A percentile compares a stretch with the other conserved stretches of the same genome.
Evolutionary conservation across 78 protist genomes (phyloP).

Genomic region (Tieghemostelium lacteum): DNA sequence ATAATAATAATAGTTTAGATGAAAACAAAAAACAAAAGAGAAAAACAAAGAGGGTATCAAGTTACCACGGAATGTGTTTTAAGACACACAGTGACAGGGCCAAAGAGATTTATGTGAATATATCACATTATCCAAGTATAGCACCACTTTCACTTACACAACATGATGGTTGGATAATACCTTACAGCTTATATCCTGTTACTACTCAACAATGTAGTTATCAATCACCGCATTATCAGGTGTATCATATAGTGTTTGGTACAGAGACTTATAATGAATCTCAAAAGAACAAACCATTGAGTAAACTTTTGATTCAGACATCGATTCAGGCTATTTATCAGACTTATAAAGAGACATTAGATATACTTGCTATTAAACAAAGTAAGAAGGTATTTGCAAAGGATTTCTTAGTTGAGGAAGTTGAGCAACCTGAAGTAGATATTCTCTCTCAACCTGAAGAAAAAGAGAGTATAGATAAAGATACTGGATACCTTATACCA

Average conservation of each 20-base stretch:
- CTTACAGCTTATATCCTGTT: slow-evolving; percentile 4
- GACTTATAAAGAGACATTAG: slow-evolving; percentile 16
- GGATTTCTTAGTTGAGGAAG: background rate
- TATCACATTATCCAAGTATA: slow-evolving; percentile 41
- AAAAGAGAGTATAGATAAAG: slow-evolving; percentile 10
- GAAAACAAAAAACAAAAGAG: background rate
- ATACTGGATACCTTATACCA: background rate
- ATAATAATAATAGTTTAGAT: background rate
- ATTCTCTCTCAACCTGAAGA: slow-evolving; percentile 11
- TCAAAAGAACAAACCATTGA: background rate
- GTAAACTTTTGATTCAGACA: slow-evolving; percentile 23
- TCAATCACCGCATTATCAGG: background rate
- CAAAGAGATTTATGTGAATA: slow-evolving; percentile 21
- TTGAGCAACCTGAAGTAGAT: slow-evolving; percentile 1
- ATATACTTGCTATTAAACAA: slow-evolving; percentile 24
- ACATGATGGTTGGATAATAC: slow-evolving; percentile 54
- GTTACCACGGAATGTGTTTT: slow-evolving; percentile 24
- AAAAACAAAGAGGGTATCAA: slow-evolving; percentile 15
- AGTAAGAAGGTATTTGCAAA: slow-evolving; percentile 31
- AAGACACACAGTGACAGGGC: slow-evolving; percentile 25
- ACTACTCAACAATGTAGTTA: slow-evolving; percentile 6
- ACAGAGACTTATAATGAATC: slow-evolving; percentile 54
- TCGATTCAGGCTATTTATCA: slow-evolving; percentile 36
- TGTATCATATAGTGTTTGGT: slow-evolving; percentile 41
- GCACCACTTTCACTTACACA: slow-evolving; percentile 11